A percentile compares a stretch with the other conserved stretches of the same genome.
Evolutionary conservation across 2,329 filamentous ascomycete species (phyloP).

Genomic region (Penicillium polonicum): DNA sequence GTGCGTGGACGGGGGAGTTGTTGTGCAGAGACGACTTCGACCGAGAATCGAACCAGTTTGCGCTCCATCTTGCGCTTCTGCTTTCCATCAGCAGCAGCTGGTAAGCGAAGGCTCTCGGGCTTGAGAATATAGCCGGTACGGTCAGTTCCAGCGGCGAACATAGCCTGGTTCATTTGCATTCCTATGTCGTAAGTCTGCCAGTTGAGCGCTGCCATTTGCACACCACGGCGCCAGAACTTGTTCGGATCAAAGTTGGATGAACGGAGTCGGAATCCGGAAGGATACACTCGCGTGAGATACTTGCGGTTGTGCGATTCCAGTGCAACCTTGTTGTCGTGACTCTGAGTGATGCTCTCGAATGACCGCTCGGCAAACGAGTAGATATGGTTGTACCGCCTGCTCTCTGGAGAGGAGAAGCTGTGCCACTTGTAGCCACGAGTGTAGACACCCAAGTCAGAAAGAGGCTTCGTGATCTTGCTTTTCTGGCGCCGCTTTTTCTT

Average conservation of each 20-base stretch:
- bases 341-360: constrained; percentile 77
- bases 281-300: constrained; percentile 92
- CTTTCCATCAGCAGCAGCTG: constrained; percentile 27
- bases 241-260: constrained; percentile 95
- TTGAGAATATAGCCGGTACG: constrained; percentile 91
- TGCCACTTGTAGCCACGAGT: constrained; percentile 77
- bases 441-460: constrained; percentile 83
- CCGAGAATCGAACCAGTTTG: constrained; percentile 78
- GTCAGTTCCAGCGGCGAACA: constrained; percentile 90
- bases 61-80: constrained; percentile 65
- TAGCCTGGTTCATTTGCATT: constrained; percentile 94
- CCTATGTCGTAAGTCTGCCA: constrained; percentile 97
- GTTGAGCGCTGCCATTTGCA: constrained; percentile 96
- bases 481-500: constrained; percentile 56
- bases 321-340: constrained; percentile 70
- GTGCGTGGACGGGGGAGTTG: constrained; percentile 82
- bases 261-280: constrained; percentile 73
- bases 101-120: constrained; percentile 71
- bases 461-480: constrained; percentile 81
- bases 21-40: constrained; percentile 90
- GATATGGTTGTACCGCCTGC: constrained; percentile 88
- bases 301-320: constrained; percentile 88
- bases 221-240: constrained; percentile 88
- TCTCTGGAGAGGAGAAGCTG: constrained; percentile 74
- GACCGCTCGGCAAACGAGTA: constrained; percentile 91